Base-by-base conservation (phyloP, 306 rosid genomes). In the Prinsepia uniflora region DNA sequence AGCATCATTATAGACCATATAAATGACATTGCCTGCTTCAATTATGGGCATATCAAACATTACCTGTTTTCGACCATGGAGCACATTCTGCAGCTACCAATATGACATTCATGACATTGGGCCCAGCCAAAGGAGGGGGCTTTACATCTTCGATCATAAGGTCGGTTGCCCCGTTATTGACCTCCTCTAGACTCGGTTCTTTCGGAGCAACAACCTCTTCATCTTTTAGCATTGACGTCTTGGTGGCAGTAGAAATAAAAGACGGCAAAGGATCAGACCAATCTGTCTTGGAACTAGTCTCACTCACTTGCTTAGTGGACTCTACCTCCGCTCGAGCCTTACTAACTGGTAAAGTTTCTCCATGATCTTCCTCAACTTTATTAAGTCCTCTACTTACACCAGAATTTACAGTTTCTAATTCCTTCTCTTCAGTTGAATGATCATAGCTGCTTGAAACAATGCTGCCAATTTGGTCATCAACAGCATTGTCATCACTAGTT, bases 1-100 rank as follows among this genome's bases (percentile, higher is more conserved):
- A 22, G 78, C 67, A 63, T 53, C 69, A 77, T 40, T 17, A 6
- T 20, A 7, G 41, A 64, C 65, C 15, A 36, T 7, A 63, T 49
- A 58, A 59, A 49, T 56, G 20, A 10, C n/a, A 46, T 58, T 36
- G 65, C 50, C 49, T 12, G 54, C 76, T 62, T 77, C 59, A 45
- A 70, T 22, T 30, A 48, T 56, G 72, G 63, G 57, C 66, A 13
- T 55, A 43, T 30, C 49, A 6, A 42, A 67, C 49, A 71, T 67
- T 87, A 91, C 99, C 99, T 78, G 99, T 89, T 86, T 94, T 91
- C 4, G 86, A 76, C 88, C 89, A 94, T 42, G 99, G 99, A 85
- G 91, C 89, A 69, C 99, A 94, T 81, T 94, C 99, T 60, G 87
- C 91, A 17, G 99, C 86, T 44, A 84, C 96, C 77, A 94, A 53